phyloP scores from a whole-genome alignment of 768 basidiomycete species.

The Podaxis sp. region DNA sequence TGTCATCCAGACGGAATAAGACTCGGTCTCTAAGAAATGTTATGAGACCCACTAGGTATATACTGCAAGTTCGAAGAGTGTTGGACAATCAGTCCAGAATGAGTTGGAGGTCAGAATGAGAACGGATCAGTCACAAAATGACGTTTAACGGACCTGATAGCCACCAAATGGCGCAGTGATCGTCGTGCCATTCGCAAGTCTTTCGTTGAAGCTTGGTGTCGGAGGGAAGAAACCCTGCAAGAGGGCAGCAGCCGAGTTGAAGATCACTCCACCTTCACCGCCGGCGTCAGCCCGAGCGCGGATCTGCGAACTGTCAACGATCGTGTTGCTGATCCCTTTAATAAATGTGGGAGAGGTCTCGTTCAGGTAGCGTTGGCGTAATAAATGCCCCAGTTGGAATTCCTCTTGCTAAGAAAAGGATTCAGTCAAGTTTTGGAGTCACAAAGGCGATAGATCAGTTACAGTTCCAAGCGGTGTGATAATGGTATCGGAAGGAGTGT shows the following conservation, averaged over 20 bases:
- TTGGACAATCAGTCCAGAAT: neutral
- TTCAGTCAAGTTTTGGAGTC: neutral
- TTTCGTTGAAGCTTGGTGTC: slow-evolving; percentile 41
- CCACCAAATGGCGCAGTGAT: slow-evolving; percentile 60
- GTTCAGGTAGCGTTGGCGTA: slow-evolving; percentile 56
- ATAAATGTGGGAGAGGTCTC: slow-evolving; percentile 53
- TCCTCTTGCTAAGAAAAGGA: slow-evolving; percentile 46
- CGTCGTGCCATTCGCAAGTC: slow-evolving; percentile 64
- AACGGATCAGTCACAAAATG: too few species aligned
- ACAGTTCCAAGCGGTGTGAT: slow-evolving; percentile 72
- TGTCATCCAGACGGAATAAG: slow-evolving; percentile 19
- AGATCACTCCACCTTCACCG: slow-evolving; percentile 66
- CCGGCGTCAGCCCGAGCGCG: slow-evolving; percentile 63
- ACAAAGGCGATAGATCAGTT: slow-evolving; percentile 20
- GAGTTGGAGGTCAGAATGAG: neutral
- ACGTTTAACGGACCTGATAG: slow-evolving; percentile 44
- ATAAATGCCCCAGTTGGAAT: slow-evolving; percentile 48
- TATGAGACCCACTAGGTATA: slow-evolving; percentile 34
- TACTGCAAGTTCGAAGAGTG: slow-evolving; percentile 10
- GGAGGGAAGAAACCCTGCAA: slow-evolving; percentile 69
- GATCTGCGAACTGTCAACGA: slow-evolving; percentile 37
- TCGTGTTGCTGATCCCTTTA: slow-evolving; percentile 33
- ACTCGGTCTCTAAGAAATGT: neutral
- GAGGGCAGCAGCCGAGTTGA: slow-evolving; percentile 63
- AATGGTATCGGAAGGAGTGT: slow-evolving; percentile 52